These are phyloP conservation scores for Pyrenula massariospora DNA, from an alignment of 495 filamentous ascomycete species.

Conservation along the genomic window DNA sequence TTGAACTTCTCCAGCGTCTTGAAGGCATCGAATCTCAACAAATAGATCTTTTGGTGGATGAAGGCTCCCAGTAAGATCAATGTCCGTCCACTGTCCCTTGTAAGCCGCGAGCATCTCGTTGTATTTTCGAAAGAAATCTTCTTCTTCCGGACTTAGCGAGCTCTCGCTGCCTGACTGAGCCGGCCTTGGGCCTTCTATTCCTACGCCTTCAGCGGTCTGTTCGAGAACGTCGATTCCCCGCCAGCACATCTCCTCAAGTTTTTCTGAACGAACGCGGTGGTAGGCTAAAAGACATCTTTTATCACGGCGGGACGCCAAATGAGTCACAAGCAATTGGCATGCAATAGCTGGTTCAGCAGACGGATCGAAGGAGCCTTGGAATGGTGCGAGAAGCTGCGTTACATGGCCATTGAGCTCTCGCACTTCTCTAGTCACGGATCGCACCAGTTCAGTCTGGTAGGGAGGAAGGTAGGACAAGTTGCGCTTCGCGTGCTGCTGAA, in stretches of 20 bases:
- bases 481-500: constrained; percentile 94
- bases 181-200: constrained; percentile 13
- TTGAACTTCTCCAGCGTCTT: constrained; percentile 97
- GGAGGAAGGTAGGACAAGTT: constrained; percentile 77
- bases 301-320: constrained; percentile 89
- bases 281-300: constrained; percentile 95
- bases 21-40: constrained; percentile 92
- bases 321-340: constrained; percentile 81
- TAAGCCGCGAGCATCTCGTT: constrained; percentile 87
- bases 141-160: constrained; percentile 91
- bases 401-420: constrained; percentile 90
- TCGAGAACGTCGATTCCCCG: constrained; percentile 70
- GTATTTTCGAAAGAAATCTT: constrained; percentile 89
- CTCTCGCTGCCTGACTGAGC: constrained; percentile 39
- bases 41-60: constrained; percentile 93
- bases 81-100: constrained; percentile 98
- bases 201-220: constrained; percentile 20
- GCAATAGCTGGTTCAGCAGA: constrained; percentile 72
- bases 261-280: constrained; percentile 78
- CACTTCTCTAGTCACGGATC: constrained; percentile 78
- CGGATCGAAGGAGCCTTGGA: constrained; percentile 75
- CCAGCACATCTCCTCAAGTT: constrained; percentile 92
- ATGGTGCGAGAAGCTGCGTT: constrained; percentile 66
- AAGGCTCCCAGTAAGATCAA: constrained; percentile 89
- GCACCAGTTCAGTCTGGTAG: constrained; percentile 88